Base-by-base conservation (phyloP, 2,329 filamentous ascomycete genomes). In the Apiospora hydei region DNA sequence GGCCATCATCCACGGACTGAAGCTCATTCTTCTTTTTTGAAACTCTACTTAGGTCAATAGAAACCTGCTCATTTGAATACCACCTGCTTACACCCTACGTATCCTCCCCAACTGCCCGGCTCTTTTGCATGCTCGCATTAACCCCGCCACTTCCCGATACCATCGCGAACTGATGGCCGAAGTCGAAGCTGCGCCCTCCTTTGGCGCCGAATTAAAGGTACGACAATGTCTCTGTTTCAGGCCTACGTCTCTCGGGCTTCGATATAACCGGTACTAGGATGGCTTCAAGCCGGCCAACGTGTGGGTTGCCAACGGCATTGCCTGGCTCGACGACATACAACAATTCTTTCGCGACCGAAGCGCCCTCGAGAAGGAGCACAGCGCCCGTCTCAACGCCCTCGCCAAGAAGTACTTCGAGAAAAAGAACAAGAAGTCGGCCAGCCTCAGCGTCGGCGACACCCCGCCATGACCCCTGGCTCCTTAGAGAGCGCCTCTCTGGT, bases 321-420 rank as follows among this genome's bases (percentile, higher is more conserved):
- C 90, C 76, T 99, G 96, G 96, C 91, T 99, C 73, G 96, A 98
- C 79, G 96, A 99, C 78, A 94, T 99, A 75, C 94, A 99, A 82
- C 92, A 94, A 80, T 99, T 98, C 86, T 99, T 98, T 86, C 94
- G 96, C 75, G 96, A 99, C 83, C 91, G 97, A 72, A 94, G 94
- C 80, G 91, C 87, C 47, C 98, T 99, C 81, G 96, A 99, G 85
- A 98, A 98, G 84, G 97, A 99, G 82, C 98, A 99, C 82, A 93
- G 94, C 78, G 89, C 92, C 75, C 98, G 96, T 83, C 90, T 99
- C 75, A 93, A 90, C 77, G 91, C 91, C 2, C 86, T 99, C 69
- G 96, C 96, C 71, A 97, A 96, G 86, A 98, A 96, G 82, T 98
- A 98, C 85, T 96, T 94, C 80, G 97, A 99, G 79, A 97, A 97